Conservation (phyloP, 805 yeast species). For the Sugiyamaella floridensis region DNA sequence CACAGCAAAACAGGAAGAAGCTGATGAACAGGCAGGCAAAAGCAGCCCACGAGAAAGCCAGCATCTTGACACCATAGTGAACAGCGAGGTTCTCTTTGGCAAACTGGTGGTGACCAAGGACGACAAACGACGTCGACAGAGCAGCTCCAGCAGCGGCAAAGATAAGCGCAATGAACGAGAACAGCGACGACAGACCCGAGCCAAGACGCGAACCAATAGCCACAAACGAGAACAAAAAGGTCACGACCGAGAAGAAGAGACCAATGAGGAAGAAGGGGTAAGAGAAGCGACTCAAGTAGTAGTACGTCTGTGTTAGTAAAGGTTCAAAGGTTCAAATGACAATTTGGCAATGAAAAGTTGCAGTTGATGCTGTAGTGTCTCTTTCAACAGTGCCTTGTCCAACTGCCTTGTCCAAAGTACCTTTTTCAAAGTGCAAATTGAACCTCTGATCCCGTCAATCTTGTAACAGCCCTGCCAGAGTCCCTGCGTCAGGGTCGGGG, state of each 20-base stretch:
- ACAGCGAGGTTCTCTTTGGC: slow-evolving; percentile 33
- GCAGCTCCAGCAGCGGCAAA: slow-evolving; percentile 49
- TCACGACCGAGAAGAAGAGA: slow-evolving; percentile 44
- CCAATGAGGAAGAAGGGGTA: slow-evolving; percentile 59
- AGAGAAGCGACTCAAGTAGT: slow-evolving; percentile 60
- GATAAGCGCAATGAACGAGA: slow-evolving; percentile 22
- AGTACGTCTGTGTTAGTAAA: slow-evolving; percentile 35
- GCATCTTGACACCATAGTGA: slow-evolving; percentile 29
- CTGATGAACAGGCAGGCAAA: slow-evolving; percentile 31
- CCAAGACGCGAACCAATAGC: slow-evolving; percentile 24
- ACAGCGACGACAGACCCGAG: slow-evolving; percentile 23
- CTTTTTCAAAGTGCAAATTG: background rate
- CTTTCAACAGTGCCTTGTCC: too few relatives aligned
- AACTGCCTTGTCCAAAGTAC: too few relatives aligned
- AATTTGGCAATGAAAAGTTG: too few relatives aligned
- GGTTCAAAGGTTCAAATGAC: background rate
- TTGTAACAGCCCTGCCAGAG: background rate
- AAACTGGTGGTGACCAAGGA: slow-evolving; percentile 70
- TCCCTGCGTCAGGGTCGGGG: background rate
- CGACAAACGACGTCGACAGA: slow-evolving; percentile 68
- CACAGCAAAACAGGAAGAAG: slow-evolving; percentile 26
- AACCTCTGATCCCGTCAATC: background rate
- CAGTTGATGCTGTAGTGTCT: too few relatives aligned
- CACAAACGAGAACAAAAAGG: slow-evolving; percentile 34
- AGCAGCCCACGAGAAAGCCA: slow-evolving; percentile 61